phyloP scores from a whole-genome alignment of 2,329 filamentous ascomycete genomes.

The Cladosporium sp. region DNA sequence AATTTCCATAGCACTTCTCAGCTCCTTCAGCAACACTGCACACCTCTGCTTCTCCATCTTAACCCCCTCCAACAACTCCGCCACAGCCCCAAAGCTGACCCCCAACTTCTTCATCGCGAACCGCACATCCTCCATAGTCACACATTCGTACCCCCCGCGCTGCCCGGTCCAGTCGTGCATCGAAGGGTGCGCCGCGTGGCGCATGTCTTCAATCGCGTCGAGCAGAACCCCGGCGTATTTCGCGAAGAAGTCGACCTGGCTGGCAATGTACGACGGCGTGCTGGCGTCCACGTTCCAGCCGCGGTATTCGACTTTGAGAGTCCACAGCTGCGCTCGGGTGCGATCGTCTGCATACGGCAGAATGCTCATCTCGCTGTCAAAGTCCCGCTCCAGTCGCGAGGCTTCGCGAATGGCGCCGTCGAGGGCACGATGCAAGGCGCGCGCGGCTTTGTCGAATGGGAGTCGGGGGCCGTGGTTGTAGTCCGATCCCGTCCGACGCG shows the following conservation, averaged over 20 bases:
- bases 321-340: slow-evolving; percentile 17
- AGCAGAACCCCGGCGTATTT: background rate
- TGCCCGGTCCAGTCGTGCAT: background rate
- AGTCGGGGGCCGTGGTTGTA: background rate
- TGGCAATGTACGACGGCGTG: no score
- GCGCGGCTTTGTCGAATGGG: slow-evolving; percentile 19
- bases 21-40: slow-evolving; percentile 23
- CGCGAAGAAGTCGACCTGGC: background rate
- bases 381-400: slow-evolving; percentile 15
- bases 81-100: slow-evolving; percentile 24
- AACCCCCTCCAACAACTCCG: slow-evolving; percentile 22
- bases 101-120: slow-evolving; percentile 22
- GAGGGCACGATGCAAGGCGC: slow-evolving; percentile 13
- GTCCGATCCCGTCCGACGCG: background rate
- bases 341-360: slow-evolving; percentile 2
- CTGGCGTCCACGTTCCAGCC: slow-evolving; percentile 3
- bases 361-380: slow-evolving; percentile 14
- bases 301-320: background rate
- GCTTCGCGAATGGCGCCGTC: slow-evolving; percentile 9
- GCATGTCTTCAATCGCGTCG: slow-evolving; percentile 6
- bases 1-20: slow-evolving; percentile 22
- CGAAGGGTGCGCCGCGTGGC: background rate
- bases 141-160: background rate
- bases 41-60: slow-evolving; percentile 22
- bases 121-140: slow-evolving; percentile 18